Percentiles rank a stretch among this genome's conserved stretches.
Evolutionary conservation across 2,329 filamentous ascomycete species (phyloP).

Genomic region (Aspergillus candidus): DNA sequence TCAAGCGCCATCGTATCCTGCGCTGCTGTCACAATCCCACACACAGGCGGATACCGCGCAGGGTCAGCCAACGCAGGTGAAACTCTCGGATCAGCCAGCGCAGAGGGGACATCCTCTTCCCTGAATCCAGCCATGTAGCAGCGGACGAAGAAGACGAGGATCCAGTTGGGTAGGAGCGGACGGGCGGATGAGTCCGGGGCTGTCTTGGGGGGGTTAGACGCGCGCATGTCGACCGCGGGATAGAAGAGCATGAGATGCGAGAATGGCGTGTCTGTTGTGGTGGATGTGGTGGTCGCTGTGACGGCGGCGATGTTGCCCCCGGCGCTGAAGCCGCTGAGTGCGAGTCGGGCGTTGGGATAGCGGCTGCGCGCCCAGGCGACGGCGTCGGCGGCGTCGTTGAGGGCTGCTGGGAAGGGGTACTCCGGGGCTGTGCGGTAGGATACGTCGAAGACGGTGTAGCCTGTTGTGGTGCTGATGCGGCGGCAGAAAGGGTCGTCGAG

Average conservation of each 20-base stretch:
- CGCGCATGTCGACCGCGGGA: slow-evolving; percentile 17
- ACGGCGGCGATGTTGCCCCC: slow-evolving; percentile 34
- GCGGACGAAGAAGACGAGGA: slow-evolving; percentile 18
- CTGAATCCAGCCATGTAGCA: slow-evolving; percentile 19
- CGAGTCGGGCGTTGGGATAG: slow-evolving; percentile 26
- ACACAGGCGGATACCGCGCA: slow-evolving; percentile 14
- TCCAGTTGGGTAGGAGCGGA: slow-evolving; percentile 6
- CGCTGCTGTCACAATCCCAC: slow-evolving; percentile 21
- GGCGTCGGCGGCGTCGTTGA: slow-evolving; percentile 33
- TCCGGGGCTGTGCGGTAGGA: slow-evolving; percentile 37
- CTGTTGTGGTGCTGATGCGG: slow-evolving; percentile 15
- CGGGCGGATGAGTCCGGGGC: not conserved
- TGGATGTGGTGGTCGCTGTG: slow-evolving; percentile 3
- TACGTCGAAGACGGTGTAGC: slow-evolving; percentile 31
- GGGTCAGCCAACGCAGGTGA: slow-evolving; percentile 20
- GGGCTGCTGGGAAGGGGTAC: slow-evolving; percentile 31
- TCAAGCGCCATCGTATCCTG: slow-evolving; percentile 21
- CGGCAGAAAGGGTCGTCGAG: slow-evolving; percentile 23
- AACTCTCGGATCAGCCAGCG: slow-evolving; percentile 16
- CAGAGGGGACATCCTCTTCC: slow-evolving; percentile 1
- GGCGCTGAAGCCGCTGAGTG: slow-evolving; percentile 37
- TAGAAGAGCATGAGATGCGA: slow-evolving; percentile 26
- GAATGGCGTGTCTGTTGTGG: too few relatives aligned
- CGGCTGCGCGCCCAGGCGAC: slow-evolving; percentile 26
- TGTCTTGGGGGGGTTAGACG: not conserved